A percentile compares a stretch with the other conserved stretches of the same genome.
Conservation (phyloP, 768 basidiomycete genomes). For the Amanita inopinata region DNA sequence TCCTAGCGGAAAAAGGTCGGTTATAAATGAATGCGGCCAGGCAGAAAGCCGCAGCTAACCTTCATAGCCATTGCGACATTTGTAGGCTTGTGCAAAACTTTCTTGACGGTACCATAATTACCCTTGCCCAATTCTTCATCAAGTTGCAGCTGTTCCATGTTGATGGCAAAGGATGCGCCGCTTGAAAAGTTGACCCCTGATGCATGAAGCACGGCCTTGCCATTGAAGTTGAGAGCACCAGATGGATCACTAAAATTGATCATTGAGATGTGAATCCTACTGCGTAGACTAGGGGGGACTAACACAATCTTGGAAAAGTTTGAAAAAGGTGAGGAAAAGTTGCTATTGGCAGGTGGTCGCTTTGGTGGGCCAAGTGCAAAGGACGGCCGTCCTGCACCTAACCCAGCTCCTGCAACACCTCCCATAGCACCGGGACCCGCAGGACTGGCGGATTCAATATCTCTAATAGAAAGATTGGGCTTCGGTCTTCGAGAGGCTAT, state of each 20-base stretch:
- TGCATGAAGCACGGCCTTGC: conserved; percentile 88
- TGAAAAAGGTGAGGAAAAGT: conserved; percentile 71
- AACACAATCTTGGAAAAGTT: conserved; percentile 94
- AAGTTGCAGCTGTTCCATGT: conserved; percentile 87
- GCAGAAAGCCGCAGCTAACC: conserved; percentile 45
- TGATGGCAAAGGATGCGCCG: conserved; percentile 86
- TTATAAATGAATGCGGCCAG: conserved; percentile 6
- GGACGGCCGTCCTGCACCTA: conserved; percentile 59
- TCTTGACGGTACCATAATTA: conserved; percentile 96
- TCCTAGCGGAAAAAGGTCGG: conserved; percentile 45
- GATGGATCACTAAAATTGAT: conserved; percentile 81
- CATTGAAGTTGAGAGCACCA: conserved; percentile 88
- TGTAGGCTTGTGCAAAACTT: conserved; percentile 88
- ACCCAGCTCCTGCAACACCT: conserved; percentile 53
- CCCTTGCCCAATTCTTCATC: conserved; percentile 92
- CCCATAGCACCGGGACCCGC: conserved; percentile 33
- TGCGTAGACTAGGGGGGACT: conserved; percentile 19
- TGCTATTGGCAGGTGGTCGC: conserved; percentile 26
- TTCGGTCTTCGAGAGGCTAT: conserved; percentile 38
- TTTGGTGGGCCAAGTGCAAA: conserved; percentile 30
- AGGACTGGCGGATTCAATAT: conserved; percentile 37
- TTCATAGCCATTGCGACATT: conserved; percentile 99
- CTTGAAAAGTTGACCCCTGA: conserved; percentile 79
- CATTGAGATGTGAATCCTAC: too few relatives aligned
- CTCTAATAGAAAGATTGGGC: conserved; percentile 52